Evolutionary conservation across 2,329 filamentous ascomycete species (phyloP).

Genomic region (Cladosporium sphaerospermum): DNA sequence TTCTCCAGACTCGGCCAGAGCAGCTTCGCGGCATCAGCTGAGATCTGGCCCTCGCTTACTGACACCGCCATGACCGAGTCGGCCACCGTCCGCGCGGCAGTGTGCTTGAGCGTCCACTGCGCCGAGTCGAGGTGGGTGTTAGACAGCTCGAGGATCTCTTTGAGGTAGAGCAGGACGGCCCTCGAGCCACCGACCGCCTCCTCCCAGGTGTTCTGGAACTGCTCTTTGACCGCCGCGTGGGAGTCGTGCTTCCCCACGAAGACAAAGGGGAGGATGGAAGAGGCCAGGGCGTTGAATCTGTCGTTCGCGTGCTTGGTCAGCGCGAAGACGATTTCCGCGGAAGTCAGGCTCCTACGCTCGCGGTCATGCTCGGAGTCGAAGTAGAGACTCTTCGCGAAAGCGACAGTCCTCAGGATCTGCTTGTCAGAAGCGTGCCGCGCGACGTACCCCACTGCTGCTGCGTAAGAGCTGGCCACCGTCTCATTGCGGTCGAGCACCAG

Average conservation of each 20-base stretch:
- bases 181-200: constrained; percentile 83
- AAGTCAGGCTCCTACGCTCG: constrained; percentile 53
- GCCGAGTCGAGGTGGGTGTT: constrained; percentile 66
- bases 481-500: constrained; percentile 87
- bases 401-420: constrained; percentile 49
- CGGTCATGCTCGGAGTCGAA: constrained; percentile 73
- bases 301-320: constrained; percentile 84
- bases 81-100: constrained; percentile 72
- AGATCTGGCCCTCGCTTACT: constrained; percentile 49
- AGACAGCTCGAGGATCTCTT: constrained; percentile 69
- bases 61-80: constrained; percentile 61
- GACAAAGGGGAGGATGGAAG: constrained; percentile 73
- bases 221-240: constrained; percentile 69
- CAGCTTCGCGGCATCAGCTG: constrained; percentile 24
- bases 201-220: constrained; percentile 81
- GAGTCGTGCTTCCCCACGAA: constrained; percentile 84
- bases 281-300: constrained; percentile 71
- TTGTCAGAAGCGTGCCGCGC: constrained; percentile 58
- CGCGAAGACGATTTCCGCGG: constrained; percentile 76
- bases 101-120: constrained; percentile 87
- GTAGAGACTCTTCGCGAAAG: constrained; percentile 63
- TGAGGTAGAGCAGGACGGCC: constrained; percentile 74
- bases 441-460: constrained; percentile 78
- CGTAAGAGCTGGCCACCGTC: constrained; percentile 85
- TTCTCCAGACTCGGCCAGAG: constrained; percentile 84